phyloP scores from a whole-genome alignment of 352 stramenopile genomes.

The Globisporangium canariense region DNA sequence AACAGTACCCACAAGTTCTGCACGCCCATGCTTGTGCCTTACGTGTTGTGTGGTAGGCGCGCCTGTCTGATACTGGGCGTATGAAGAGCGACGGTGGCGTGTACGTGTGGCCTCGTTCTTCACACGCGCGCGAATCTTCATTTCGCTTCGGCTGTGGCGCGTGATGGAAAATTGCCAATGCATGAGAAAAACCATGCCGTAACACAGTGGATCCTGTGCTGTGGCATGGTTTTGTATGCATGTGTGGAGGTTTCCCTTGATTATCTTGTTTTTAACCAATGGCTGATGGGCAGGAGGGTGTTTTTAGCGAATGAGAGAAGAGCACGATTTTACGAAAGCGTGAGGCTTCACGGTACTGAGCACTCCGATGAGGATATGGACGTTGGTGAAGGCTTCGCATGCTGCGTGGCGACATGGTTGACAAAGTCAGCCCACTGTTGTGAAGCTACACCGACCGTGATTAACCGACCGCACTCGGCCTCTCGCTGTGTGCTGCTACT shows the following conservation, averaged over 20 bases:
- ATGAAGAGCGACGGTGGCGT: background rate
- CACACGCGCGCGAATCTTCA: conserved; percentile 7
- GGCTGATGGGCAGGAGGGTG: too few species aligned
- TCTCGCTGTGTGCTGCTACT: too few species aligned
- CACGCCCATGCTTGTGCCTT: conserved; percentile 90
- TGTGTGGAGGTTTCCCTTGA: background rate
- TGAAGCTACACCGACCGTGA: too few species aligned
- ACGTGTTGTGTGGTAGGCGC: background rate
- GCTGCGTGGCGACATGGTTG: too few species aligned
- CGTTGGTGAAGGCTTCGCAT: background rate
- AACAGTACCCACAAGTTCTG: conserved; percentile 98
- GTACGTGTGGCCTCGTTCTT: background rate
- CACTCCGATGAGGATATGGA: too few species aligned
- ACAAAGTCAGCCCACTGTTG: too few species aligned
- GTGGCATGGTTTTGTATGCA: background rate
- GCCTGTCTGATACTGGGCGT: background rate
- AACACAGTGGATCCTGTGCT: background rate
- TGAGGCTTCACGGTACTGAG: too few species aligned
- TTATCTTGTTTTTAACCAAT: background rate
- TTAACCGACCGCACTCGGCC: too few species aligned
- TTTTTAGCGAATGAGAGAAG: background rate
- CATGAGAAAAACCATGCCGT: background rate
- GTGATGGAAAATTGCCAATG: too few species aligned
- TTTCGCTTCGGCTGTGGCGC: conserved; percentile 6
- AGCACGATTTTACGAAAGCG: background rate